A percentile compares a stretch with the other conserved stretches of the same genome.
phyloP scores from a whole-genome alignment of 2,329 filamentous ascomycete species.

The Cordyceps farinosa region DNA sequence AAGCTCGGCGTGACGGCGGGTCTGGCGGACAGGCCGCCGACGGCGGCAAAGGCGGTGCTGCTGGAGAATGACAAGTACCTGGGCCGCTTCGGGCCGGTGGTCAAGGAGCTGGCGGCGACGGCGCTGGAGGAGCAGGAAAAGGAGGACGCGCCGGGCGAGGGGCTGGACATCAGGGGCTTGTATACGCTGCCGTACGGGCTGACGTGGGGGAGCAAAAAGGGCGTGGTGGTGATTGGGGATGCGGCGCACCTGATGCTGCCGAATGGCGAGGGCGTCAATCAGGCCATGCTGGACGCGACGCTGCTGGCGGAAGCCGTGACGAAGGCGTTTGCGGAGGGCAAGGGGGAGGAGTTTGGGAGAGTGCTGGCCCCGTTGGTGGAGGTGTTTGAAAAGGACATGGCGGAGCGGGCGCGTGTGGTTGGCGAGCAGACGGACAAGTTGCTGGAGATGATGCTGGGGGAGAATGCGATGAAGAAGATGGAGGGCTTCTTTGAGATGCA shows the following conservation, averaged over 20 bases:
- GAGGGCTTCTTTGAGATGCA: background rate
- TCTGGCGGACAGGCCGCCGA: background rate
- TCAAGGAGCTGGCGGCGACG: conserved; percentile 28
- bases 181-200: conserved; percentile 42
- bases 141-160: conserved; percentile 15
- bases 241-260: conserved; percentile 53
- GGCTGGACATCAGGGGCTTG: conserved; percentile 26
- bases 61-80: background rate
- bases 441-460: conserved; percentile 9
- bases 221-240: conserved; percentile 52
- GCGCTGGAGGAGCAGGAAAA: conserved; percentile 27
- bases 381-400: conserved; percentile 25
- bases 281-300: conserved; percentile 48
- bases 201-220: conserved; percentile 38
- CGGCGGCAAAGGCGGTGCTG: background rate
- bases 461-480: background rate
- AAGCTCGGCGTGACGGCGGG: conserved; percentile 18
- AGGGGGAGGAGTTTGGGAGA: conserved; percentile 17
- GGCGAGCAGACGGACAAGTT: conserved; percentile 8
- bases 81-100: background rate
- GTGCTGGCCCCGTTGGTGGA: conserved; percentile 22
- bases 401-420: background rate
- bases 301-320: conserved; percentile 38
- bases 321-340: background rate
- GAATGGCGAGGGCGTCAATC: conserved; percentile 52